Conservation (phyloP, 2,329 filamentous ascomycete genomes). For the Oidium heveae region DNA sequence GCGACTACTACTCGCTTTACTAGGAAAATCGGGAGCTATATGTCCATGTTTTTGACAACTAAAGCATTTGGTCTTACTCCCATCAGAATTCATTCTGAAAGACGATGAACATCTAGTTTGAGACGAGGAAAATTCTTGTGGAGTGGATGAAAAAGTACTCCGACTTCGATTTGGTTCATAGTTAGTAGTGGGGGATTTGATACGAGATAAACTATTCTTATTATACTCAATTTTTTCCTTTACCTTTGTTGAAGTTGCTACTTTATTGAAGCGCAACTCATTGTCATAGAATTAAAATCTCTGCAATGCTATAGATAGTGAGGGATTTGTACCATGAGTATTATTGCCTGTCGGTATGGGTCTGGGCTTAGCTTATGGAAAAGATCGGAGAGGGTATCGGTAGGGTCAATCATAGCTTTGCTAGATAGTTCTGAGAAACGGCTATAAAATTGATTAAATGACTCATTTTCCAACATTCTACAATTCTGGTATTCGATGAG, state of each 20-base stretch:
- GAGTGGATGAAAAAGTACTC: too few relatives aligned
- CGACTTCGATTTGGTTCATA: background rate
- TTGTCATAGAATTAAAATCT: background rate
- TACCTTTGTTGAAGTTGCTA: background rate
- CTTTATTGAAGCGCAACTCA: background rate
- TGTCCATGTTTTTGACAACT: background rate
- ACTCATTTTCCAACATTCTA: background rate
- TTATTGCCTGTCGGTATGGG: background rate
- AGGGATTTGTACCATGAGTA: background rate
- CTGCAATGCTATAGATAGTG: background rate
- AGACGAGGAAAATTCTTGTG: background rate
- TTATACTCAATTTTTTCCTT: background rate
- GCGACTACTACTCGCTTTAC: background rate
- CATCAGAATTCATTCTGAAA: background rate
- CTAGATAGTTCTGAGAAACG: background rate
- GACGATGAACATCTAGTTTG: too few relatives aligned
- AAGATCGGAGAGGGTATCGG: too few relatives aligned
- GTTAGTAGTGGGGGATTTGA: background rate
- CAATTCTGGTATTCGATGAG: background rate
- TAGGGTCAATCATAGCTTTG: background rate
- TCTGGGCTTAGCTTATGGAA: background rate
- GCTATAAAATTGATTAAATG: background rate
- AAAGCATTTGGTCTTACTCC: background rate
- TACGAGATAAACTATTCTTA: background rate
- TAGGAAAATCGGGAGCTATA: background rate